phyloP scores from a whole-genome alignment of 768 basidiomycete species.

The Leccinum variicolor region DNA sequence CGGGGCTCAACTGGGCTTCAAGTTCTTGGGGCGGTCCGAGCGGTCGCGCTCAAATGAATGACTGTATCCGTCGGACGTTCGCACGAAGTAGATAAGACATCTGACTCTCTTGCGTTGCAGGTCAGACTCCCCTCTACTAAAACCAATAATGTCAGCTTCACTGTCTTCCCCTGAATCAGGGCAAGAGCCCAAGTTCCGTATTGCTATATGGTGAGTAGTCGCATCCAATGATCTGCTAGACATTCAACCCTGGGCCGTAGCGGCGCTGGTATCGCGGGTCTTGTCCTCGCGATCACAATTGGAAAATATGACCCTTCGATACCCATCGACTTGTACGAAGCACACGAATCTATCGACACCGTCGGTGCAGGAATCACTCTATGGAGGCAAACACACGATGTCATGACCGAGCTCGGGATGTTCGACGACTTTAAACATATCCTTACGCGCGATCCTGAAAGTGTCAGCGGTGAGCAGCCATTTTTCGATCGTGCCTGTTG shows the following conservation, averaged over 20 bases:
- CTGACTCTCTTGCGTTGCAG: not conserved
- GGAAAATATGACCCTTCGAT: conserved; percentile 30
- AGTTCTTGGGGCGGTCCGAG: not conserved
- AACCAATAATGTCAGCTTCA: not conserved
- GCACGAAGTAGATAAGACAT: not conserved
- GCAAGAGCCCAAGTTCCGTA: conserved; percentile 1
- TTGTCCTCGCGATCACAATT: conserved; percentile 40
- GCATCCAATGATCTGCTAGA: not conserved
- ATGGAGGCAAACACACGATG: conserved; percentile 44
- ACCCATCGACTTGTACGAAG: conserved; percentile 46
- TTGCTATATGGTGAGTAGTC: conserved; percentile 12
- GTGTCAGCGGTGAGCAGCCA: conserved; percentile 9
- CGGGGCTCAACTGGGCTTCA: not conserved
- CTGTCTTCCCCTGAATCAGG: not conserved
- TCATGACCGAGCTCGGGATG: conserved; percentile 43
- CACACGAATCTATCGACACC: conserved; percentile 37
- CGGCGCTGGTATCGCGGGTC: conserved; percentile 44
- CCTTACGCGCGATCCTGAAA: conserved; percentile 8
- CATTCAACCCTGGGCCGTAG: conserved; percentile 9
- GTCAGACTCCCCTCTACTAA: not conserved
- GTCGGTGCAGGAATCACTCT: conserved; percentile 43
- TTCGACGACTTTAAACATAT: conserved; percentile 31
- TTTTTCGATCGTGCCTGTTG: not conserved
- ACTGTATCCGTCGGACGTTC: not conserved
- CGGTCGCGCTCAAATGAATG: not conserved